Evolutionary conservation across 2,329 filamentous ascomycete species (phyloP).

Genomic region (Cladophialophora bantiana): DNA sequence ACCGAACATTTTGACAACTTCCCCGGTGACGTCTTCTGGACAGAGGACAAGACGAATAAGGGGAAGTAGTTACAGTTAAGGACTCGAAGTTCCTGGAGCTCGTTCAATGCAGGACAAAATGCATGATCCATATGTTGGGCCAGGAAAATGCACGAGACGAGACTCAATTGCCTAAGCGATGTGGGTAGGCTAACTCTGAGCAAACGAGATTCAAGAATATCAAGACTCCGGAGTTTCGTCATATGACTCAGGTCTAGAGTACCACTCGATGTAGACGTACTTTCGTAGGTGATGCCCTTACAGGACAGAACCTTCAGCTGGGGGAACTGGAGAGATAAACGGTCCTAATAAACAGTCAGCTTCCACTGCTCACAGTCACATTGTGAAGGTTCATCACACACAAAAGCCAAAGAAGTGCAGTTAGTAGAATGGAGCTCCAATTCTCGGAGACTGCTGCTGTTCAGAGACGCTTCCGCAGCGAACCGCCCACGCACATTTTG

Average conservation of each 20-base stretch:
- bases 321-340: not conserved
- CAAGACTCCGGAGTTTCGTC: not conserved
- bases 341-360: not conserved
- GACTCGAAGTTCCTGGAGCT: not conserved
- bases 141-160: not conserved
- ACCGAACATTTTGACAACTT: not conserved
- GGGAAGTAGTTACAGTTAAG: not conserved
- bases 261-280: not conserved
- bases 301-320: not conserved
- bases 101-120: not conserved
- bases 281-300: not conserved
- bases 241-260: slow-evolving; percentile 2
- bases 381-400: not conserved
- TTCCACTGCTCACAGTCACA: not conserved
- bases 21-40: not conserved
- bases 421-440: not conserved
- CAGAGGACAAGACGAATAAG: not conserved
- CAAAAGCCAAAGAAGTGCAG: not conserved
- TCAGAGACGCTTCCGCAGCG: not conserved
- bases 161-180: not conserved
- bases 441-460: not conserved
- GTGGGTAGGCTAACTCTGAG: not conserved
- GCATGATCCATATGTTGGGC: not conserved
- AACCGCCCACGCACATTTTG: not conserved
- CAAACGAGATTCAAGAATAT: not conserved